Base-by-base conservation (phyloP, 768 basidiomycete genomes). In the Sutorius australiensis region DNA sequence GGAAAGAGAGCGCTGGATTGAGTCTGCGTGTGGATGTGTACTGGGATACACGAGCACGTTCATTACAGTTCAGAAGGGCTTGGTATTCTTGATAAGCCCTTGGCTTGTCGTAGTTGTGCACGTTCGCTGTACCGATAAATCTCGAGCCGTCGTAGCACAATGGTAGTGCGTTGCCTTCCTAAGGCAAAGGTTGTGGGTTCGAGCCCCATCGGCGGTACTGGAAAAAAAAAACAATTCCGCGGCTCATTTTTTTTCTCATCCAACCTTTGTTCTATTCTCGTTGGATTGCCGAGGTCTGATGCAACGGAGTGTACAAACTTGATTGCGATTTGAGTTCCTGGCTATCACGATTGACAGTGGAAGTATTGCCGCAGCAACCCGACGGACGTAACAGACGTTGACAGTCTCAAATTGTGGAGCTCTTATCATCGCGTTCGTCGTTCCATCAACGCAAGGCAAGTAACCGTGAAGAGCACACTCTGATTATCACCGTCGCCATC, bases 1-100 rank as follows among this genome's bases (percentile, higher is more conserved):
- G 30, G 78, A 75, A 16, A 93, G 78, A 1, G 72, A 82, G 57
- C 7, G 80, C 67, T 58, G 78, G 64, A 49, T 72, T 60, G 37
- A 80, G 67, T 9, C 75, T 77, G 31, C 73, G 10, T 80, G 67
- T 8, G 80, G 76, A 55, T 87, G 85, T 36, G 82, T 77, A 5
- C 83, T 86, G 46, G 80, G 68, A 67, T 87, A 88, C 48, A 89
- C 76, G 52, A 90, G 80, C n/a, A 91, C 84, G 69, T 90, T 82
- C 84, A 89, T 89, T 36, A 33, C 5, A 5, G 5, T 3, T 19
- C 31, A 49, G 11, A n/a, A n/a, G 14, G 5, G 3, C 13, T 13
- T 7, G 10, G 5, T 16, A 3, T 30, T 10, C 6, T 46, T 19
- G 27, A 44, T 33, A 6, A 36, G 11, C 6, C 19, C 37, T 36